Evolutionary conservation across 2,329 filamentous ascomycete genomes (phyloP).

Genomic region (Bipolaris cookei): DNA sequence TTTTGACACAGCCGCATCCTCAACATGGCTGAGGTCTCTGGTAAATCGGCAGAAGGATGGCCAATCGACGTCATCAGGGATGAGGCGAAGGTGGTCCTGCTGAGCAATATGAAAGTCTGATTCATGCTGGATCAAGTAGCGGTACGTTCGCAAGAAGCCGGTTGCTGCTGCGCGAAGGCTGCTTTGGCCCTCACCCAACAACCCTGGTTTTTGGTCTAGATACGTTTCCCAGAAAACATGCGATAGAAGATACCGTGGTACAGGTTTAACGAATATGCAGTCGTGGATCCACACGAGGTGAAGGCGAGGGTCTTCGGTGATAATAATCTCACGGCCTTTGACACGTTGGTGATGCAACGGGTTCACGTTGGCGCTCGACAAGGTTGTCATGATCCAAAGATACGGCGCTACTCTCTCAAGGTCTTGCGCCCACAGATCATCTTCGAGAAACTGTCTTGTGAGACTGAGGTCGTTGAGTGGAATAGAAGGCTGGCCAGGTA

Average conservation of each 20-base stretch:
- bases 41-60: conserved; percentile 26
- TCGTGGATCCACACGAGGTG: conserved; percentile 30
- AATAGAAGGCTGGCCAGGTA: no score
- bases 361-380: conserved; percentile 20
- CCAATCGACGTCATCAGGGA: conserved; percentile 30
- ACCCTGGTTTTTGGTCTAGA: conserved; percentile 6
- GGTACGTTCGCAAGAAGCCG: no score
- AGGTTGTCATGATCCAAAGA: conserved; percentile 19
- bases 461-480: no score
- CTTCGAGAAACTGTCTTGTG: no score
- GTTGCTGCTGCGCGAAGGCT: no score
- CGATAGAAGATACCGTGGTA: conserved; percentile 29
- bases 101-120: no score
- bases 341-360: conserved; percentile 26
- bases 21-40: conserved; percentile 11
- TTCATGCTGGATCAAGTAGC: no score
- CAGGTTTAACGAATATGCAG: conserved; percentile 31
- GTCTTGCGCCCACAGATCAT: no score
- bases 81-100: no score
- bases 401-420: no score
- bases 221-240: conserved; percentile 18
- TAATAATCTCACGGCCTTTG: conserved; percentile 25
- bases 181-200: no score
- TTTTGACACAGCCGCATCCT: conserved; percentile 41
- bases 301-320: conserved; percentile 22